Evolutionary conservation across 495 filamentous ascomycete genomes (phyloP).

Genomic region (Neurospora hispaniola): DNA sequence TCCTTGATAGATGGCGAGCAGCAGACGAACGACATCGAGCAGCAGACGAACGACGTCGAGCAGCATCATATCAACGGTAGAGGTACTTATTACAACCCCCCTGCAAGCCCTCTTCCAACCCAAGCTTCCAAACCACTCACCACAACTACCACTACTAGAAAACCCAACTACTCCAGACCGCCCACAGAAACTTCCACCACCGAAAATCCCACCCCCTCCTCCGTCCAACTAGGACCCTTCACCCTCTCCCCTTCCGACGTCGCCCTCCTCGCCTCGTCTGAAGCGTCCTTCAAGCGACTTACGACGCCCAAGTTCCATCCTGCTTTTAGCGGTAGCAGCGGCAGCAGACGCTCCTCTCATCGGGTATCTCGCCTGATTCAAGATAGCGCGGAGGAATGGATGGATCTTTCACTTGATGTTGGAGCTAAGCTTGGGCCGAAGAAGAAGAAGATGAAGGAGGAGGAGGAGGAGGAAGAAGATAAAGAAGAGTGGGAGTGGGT

Average conservation of each 20-base stretch:
- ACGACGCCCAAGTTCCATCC: background rate
- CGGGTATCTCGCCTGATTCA: too few species aligned
- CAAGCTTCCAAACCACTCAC: too few species aligned
- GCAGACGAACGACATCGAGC: background rate
- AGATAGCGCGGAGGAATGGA: background rate
- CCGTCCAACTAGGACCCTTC: background rate
- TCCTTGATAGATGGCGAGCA: background rate
- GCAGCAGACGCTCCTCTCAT: too few species aligned
- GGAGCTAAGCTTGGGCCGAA: background rate
- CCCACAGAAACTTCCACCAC: background rate
- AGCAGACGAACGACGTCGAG: background rate
- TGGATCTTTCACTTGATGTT: background rate
- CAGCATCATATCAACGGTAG: too few species aligned
- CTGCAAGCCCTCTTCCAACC: too few species aligned
- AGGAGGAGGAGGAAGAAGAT: background rate
- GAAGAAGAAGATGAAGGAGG: background rate
- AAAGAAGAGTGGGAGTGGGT: background rate
- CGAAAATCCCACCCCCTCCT: background rate
- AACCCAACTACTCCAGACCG: too few species aligned
- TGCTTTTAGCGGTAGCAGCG: background rate
- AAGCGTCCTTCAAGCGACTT: background rate
- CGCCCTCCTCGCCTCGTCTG: background rate
- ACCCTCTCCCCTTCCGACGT: background rate
- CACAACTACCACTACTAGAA: background rate
- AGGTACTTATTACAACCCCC: too few species aligned